phyloP scores from a whole-genome alignment of 139 green algal genomes.

The Micractinium sp. region DNA sequence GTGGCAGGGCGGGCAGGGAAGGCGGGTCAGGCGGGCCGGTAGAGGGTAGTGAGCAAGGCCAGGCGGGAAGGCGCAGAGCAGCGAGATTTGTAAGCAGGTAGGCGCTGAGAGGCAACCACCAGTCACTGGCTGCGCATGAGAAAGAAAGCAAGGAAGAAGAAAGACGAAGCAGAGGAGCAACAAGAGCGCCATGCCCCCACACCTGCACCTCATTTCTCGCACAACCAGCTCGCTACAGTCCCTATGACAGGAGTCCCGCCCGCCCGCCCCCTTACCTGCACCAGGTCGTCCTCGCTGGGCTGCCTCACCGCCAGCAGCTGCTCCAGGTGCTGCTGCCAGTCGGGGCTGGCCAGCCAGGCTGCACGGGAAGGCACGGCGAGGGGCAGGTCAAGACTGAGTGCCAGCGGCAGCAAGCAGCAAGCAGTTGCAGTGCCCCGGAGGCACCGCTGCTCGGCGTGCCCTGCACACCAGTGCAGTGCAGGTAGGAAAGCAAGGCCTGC shows the following conservation, averaged over 20 bases:
- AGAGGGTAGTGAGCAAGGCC: not conserved
- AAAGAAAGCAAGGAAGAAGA: not conserved
- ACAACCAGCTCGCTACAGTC: too few relatives aligned
- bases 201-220: not conserved
- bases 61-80: too few relatives aligned
- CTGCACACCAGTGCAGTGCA: too few relatives aligned
- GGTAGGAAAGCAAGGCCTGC: not conserved
- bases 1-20: not conserved
- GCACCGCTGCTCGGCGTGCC: too few relatives aligned
- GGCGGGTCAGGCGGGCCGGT: too few relatives aligned
- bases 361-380: not conserved
- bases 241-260: too few relatives aligned
- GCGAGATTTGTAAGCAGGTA: too few relatives aligned
- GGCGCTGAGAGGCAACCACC: not conserved
- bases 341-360: slow-evolving; percentile 38
- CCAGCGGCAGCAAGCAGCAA: not conserved
- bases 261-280: not conserved
- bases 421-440: too few relatives aligned
- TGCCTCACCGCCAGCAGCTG: slow-evolving; percentile 44
- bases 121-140: not conserved
- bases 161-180: too few relatives aligned
- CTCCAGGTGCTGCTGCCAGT: slow-evolving; percentile 50
- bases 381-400: not conserved
- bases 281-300: slow-evolving; percentile 35
- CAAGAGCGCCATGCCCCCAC: not conserved